Base-by-base conservation (phyloP, 345 rosid species). In the Draba incana region DNA sequence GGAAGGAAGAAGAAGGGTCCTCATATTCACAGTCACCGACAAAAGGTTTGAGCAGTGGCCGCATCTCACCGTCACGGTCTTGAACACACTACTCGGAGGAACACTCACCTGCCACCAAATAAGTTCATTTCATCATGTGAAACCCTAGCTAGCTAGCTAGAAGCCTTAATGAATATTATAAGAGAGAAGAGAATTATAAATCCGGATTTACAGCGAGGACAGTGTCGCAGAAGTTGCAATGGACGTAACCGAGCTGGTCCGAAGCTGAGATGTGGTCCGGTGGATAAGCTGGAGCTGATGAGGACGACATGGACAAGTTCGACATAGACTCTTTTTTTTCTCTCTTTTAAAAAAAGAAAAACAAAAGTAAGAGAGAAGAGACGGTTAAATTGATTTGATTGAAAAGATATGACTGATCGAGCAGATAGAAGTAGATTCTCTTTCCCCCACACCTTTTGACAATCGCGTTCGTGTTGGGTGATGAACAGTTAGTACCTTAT, bases 241-340 rank as follows among this genome's bases (percentile, higher is more conserved):
- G 94, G 88, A 88, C 94, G 55, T 93, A 93, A 81, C 98, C 82
- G 78, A 93, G 94, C 87, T 93, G 94, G 75, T 93, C 97, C 77
- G 86, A 75, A 80, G 94, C 84, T 72, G 91, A 83, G 82, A 82
- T 83, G 82, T 85, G 92, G 85, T 90, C 96, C 79, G 96, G 87
- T 74, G 92, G 76, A 80, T 81, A 82, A 76, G 89, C 78, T 79
- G 86, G 66, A 53, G 90, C 68, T 73, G 86, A 83, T 66, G 92
- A 84, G 71, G 88, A 84, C 87, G 86, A 88, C 64, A 62, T 73
- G 41, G 51, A 47, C 66, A 62, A 20, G 62, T 49, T 62, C 54
- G 74, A 68, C 70, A 41, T 70, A 25, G 70, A 72, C 70, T 46
- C 4, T 33, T 23, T 23, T 23, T 39, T 25, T 42, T 45, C 16